Conservation (phyloP, 805 yeast genomes). For the Saturnispora silvae region DNA sequence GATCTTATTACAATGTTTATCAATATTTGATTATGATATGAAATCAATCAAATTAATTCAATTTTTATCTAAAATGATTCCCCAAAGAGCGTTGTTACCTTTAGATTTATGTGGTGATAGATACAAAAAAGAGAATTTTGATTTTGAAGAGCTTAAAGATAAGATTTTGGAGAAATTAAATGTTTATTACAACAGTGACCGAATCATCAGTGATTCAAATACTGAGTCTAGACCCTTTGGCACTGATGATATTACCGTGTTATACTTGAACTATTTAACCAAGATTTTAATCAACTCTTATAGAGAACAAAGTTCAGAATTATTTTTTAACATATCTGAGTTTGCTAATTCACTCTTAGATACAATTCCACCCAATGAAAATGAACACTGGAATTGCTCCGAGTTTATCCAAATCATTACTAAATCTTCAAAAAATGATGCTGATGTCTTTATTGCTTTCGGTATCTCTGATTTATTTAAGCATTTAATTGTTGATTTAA, state of each 20-base stretch:
- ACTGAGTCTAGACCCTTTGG: conserved; percentile 27
- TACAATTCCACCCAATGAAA: conserved; percentile 32
- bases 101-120: conserved; percentile 30
- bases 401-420: conserved; percentile 22
- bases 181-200: conserved; percentile 12
- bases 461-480: conserved; percentile 33
- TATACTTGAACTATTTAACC: conserved; percentile 27
- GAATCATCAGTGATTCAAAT: neutral
- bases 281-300: conserved; percentile 14
- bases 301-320: conserved; percentile 10
- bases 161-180: conserved; percentile 12
- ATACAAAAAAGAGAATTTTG: conserved; percentile 7
- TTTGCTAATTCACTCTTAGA: conserved; percentile 30
- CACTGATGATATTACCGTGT: conserved; percentile 34
- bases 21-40: conserved; percentile 25
- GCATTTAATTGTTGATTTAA: conserved; percentile 24
- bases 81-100: conserved; percentile 54
- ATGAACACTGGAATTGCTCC: conserved; percentile 23
- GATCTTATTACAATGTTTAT: conserved; percentile 34
- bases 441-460: conserved; percentile 28
- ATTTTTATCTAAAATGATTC: conserved; percentile 41
- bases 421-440: conserved; percentile 9
- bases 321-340: conserved; percentile 26
- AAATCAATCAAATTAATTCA: conserved; percentile 33
- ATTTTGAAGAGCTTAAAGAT: conserved; percentile 11